Conservation (phyloP, 2,329 filamentous ascomycete genomes). For the Neofusicoccum sp. region DNA sequence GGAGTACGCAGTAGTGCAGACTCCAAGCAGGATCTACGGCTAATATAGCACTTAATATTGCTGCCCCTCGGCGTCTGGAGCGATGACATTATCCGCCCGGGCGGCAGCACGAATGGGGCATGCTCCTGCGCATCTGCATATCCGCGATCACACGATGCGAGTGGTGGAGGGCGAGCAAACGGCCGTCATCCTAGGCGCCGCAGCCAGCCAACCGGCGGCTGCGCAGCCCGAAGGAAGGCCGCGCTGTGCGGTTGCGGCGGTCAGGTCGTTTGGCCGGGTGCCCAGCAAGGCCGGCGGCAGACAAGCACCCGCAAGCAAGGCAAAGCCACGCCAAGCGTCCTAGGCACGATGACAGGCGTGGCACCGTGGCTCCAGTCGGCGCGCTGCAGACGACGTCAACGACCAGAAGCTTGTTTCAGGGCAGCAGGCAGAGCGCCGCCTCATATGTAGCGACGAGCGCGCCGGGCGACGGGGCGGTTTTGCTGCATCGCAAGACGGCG, state of each 20-base stretch:
- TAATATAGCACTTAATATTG: not conserved
- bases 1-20: not conserved
- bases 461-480: not conserved
- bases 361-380: not conserved
- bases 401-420: not conserved
- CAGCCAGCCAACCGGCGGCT: not conserved
- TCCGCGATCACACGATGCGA: not conserved
- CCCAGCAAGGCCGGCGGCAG: not conserved
- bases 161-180: not conserved
- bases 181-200: not conserved
- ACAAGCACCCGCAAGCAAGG: not conserved
- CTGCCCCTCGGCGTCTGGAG: not conserved
- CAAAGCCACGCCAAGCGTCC: too few species aligned
- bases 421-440: not conserved
- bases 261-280: not conserved
- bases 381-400: constrained; percentile 2
- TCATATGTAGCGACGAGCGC: not conserved
- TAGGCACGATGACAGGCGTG: not conserved
- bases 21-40: not conserved
- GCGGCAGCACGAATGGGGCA: not conserved
- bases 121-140: constrained; percentile 13
- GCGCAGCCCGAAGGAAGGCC: not conserved
- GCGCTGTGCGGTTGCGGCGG: not conserved
- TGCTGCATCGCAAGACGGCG: not conserved
- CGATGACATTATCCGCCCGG: not conserved